phyloP scores from a whole-genome alignment of 345 rosid genomes.

The Citropsis articulata region DNA sequence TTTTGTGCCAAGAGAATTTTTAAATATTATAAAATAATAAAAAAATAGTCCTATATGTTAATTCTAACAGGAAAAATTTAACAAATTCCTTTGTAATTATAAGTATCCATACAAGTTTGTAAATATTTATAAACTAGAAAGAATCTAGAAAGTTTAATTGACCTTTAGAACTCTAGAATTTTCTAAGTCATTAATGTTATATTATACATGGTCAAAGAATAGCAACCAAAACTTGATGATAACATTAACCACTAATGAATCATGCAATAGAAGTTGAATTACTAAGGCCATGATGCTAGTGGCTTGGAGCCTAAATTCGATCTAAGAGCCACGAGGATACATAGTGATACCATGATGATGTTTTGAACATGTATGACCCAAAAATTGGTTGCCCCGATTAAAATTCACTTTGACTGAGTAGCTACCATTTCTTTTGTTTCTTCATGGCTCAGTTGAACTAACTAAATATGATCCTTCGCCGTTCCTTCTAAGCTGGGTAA shows the following conservation, averaged over 20 bases:
- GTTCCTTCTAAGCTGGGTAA: not conserved
- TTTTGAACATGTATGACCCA: not conserved
- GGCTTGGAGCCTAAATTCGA: not conserved
- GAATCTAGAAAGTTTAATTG: no score
- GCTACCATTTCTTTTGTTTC: not conserved
- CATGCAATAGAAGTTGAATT: not conserved
- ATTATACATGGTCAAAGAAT: not conserved
- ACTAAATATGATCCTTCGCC: not conserved
- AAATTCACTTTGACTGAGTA: not conserved
- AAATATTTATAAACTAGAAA: no score
- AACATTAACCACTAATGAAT: not conserved
- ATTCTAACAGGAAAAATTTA: no score
- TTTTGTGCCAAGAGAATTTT: rapidly evolving
- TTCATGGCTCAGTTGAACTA: not conserved
- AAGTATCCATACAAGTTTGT: no score
- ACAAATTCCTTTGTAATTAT: no score
- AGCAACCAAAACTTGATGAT: not conserved
- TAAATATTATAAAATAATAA: no score
- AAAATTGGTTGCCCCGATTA: not conserved
- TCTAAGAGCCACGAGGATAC: not conserved
- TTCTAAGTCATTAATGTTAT: not conserved
- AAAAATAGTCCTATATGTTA: no score
- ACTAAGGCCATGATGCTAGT: not conserved
- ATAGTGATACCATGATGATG: not conserved
- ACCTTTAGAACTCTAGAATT: no score